Percentiles rank a stretch among this genome's conserved stretches.
Evolutionary conservation across 306 rosid species (phyloP).

Genomic region (Senna siamea): DNA sequence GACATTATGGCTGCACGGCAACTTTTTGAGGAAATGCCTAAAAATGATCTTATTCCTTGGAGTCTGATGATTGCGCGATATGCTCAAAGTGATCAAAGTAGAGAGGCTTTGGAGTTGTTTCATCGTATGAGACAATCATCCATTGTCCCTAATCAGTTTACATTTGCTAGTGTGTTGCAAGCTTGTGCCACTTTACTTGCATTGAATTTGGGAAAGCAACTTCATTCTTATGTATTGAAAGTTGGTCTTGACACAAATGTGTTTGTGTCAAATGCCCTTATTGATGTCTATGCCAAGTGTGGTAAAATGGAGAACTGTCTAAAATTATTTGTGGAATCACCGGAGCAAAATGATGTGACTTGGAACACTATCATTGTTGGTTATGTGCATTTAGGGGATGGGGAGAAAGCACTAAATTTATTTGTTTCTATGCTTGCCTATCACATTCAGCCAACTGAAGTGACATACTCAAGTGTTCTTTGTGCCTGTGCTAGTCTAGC

Average conservation of each 20-base stretch:
- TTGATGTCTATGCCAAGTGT: constrained; percentile 48
- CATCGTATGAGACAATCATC: constrained; percentile 32
- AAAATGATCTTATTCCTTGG: constrained; percentile 43
- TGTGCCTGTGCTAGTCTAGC: constrained; percentile 42
- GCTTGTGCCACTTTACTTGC: constrained; percentile 39
- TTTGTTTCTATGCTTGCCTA: constrained; percentile 36
- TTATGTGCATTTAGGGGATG: constrained; percentile 44
- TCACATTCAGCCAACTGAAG: constrained; percentile 41
- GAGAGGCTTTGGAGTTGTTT: constrained; percentile 42
- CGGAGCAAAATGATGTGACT: constrained; percentile 36
- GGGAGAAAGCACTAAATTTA: constrained; percentile 43
- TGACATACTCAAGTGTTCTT: constrained; percentile 46
- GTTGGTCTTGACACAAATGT: constrained; percentile 42
- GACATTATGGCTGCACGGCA: constrained; percentile 15
- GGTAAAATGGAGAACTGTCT: constrained; percentile 39
- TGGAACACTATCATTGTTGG: constrained; percentile 48
- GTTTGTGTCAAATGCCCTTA: constrained; percentile 48
- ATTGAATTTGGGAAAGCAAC: constrained; percentile 37
- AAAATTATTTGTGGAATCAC: constrained; percentile 29
- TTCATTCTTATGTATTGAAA: constrained; percentile 36
- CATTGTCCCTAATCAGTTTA: constrained; percentile 39
- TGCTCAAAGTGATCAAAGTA: constrained; percentile 39
- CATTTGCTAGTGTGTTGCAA: constrained; percentile 46
- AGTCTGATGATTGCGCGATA: constrained; percentile 45
- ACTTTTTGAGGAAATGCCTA: constrained; percentile 45